phyloP scores from a whole-genome alignment of 2,329 filamentous ascomycete genomes.

The Simplicillium aogashimaense region DNA sequence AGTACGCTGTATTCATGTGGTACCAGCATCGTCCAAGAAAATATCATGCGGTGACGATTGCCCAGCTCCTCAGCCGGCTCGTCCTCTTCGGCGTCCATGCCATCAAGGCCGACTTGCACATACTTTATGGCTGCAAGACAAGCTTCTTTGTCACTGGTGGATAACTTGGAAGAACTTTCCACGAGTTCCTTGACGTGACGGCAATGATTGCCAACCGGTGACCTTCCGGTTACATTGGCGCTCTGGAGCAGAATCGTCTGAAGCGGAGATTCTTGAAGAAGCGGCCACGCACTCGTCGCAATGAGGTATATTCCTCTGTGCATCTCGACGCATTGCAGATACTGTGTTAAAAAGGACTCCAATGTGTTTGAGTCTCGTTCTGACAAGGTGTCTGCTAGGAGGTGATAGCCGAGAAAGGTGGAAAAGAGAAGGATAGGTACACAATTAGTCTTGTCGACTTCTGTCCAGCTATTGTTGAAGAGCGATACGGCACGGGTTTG shows the following conservation, averaged over 20 bases:
- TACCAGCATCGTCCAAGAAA: background rate
- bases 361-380: background rate
- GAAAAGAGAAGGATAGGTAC: slow-evolving; percentile 3
- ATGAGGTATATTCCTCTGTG: background rate
- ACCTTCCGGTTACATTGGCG: background rate
- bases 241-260: background rate
- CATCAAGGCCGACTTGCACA: slow-evolving; percentile 1
- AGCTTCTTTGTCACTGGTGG: background rate
- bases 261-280: background rate
- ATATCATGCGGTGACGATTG: slow-evolving; percentile 2
- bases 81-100: background rate
- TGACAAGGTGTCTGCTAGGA: slow-evolving; percentile 1
- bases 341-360: background rate
- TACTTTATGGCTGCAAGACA: background rate
- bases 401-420: slow-evolving; percentile 1
- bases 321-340: slow-evolving; percentile 2
- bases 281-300: background rate
- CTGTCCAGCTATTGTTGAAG: background rate
- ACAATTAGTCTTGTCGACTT: background rate
- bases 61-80: background rate
- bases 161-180: background rate
- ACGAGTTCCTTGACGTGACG: slow-evolving; percentile 1
- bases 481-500: background rate
- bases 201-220: background rate
- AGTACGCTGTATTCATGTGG: slow-evolving; percentile 1